phyloP scores from a whole-genome alignment of 805 yeast species.

The Metschnikowia gelsemii region DNA sequence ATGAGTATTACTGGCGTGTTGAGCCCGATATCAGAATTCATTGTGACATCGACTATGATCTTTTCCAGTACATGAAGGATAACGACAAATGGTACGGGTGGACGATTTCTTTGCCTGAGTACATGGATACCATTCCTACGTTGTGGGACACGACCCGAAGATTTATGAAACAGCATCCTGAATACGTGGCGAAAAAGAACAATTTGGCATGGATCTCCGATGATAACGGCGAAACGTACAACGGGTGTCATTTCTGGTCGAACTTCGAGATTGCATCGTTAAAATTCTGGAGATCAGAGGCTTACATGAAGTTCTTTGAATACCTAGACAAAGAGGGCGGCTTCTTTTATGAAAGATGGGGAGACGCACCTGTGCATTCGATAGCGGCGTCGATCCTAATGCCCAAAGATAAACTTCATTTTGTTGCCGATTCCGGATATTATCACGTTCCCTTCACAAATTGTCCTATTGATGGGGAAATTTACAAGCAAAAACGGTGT shows the following conservation, averaged over 20 bases:
- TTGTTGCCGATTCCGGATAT: slow-evolving; percentile 84
- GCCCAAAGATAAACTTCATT: slow-evolving; percentile 65
- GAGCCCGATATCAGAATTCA: slow-evolving; percentile 80
- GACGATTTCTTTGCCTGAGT: slow-evolving; percentile 80
- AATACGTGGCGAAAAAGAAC: slow-evolving; percentile 60
- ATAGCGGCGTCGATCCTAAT: slow-evolving; percentile 80
- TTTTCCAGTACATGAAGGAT: slow-evolving; percentile 76
- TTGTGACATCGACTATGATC: slow-evolving; percentile 86
- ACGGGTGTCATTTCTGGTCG: slow-evolving; percentile 89
- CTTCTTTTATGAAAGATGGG: slow-evolving; percentile 91
- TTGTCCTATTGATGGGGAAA: slow-evolving; percentile 68
- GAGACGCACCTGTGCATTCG: slow-evolving; percentile 91
- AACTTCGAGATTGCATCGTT: slow-evolving; percentile 81
- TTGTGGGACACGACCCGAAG: slow-evolving; percentile 76
- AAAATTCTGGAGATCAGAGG: slow-evolving; percentile 71
- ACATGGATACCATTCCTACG: slow-evolving; percentile 80
- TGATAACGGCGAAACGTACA: slow-evolving; percentile 67
- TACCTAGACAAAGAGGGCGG: slow-evolving; percentile 80
- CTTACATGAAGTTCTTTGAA: slow-evolving; percentile 69
- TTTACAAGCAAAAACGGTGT: slow-evolving; percentile 64
- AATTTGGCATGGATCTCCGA: slow-evolving; percentile 68
- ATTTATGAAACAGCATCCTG: slow-evolving; percentile 60
- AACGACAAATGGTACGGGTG: slow-evolving; percentile 82
- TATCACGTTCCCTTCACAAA: slow-evolving; percentile 77
- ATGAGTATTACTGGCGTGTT: slow-evolving; percentile 92